Base-by-base conservation (phyloP, 495 filamentous ascomycete species). In the Lophiostoma macrostomum region DNA sequence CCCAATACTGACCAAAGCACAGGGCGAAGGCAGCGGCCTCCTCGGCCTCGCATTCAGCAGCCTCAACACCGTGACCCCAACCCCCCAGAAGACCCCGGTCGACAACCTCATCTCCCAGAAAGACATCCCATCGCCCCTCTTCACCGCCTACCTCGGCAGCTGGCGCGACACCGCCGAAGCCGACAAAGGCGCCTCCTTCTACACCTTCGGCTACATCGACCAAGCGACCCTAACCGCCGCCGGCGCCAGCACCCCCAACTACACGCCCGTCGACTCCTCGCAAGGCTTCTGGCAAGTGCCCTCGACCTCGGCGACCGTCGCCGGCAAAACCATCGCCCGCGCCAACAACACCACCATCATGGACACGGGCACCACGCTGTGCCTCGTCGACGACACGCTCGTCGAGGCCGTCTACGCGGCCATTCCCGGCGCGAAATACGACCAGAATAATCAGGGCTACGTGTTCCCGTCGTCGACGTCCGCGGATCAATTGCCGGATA, bases 151-250 rank as follows among this genome's bases (percentile, higher is more conserved):
- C 45, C 77, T 90, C 39, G 83, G 83, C 49, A 82, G 76, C 42
- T 79, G 76, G 69, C 76, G 79, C 19, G 80, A 85, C 66, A 61
- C 73, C 32, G 64, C 74, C 36, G 77, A 79, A 38, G 64, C 70
- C 0, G 72, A 76, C 50, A 79, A 81, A 41, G 74, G 76, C 43
- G 71, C 28, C 31, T 16, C 80, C 3, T 90, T 90, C 73, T 90
- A 87, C 70, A 89, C 86, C 0, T 90, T 90, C 58, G 87, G 87
- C 23, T 88, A 73, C 63, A 83, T 90, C 63, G 87, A 89, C 60
- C 65, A 85, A 56, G 79, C 76, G 4, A 75, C 79, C 0, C 74
- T 87, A 37, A 76, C 71, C 30, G 71, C 35, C 2, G 38, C 71
- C 4, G 76, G 77, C 0, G 79, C 75, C 20, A 65, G 78, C 43